These are phyloP conservation scores for Fusarium austroafricanum DNA, from an alignment of 2,329 filamentous ascomycete species.

Conservation along the genomic window DNA sequence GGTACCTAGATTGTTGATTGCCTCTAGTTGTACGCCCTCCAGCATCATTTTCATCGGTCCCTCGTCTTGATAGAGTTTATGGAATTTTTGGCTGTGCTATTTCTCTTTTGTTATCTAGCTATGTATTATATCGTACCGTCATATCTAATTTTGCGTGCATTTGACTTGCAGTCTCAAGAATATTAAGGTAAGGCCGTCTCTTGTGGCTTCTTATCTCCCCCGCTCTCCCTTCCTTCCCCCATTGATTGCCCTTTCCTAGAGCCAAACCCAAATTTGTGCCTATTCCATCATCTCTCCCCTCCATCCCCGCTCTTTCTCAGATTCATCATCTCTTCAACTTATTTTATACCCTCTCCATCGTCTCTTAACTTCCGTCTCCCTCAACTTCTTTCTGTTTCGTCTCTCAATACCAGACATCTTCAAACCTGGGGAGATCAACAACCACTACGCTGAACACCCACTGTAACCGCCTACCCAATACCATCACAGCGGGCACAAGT, in stretches of 20 bases:
- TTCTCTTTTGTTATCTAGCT: neutral
- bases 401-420: conserved; percentile 1
- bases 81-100: conserved; percentile 2
- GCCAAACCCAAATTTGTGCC: conserved; percentile 9
- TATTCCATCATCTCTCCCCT: neutral
- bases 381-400: neutral
- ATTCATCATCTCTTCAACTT: conserved; percentile 9
- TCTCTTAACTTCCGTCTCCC: neutral
- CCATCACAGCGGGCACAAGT: conserved; percentile 30
- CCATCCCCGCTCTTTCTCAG: conserved; percentile 8
- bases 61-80: conserved; percentile 33
- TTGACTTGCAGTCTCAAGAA: conserved; percentile 13
- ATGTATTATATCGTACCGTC: conserved; percentile 11
- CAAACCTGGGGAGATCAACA: conserved; percentile 13
- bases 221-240: conserved; percentile 25
- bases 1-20: neutral
- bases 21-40: conserved; percentile 28
- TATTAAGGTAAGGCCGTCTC: conserved; percentile 1
- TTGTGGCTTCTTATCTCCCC: conserved; percentile 39
- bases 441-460: conserved; percentile 23
- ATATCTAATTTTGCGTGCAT: conserved; percentile 9
- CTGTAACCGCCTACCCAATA: conserved; percentile 32
- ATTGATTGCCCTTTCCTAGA: conserved; percentile 17
- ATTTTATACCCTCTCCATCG: neutral
- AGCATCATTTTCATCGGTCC: conserved; percentile 24